A percentile compares a stretch with the other conserved stretches of the same genome.
phyloP scores from a whole-genome alignment of 2,329 filamentous ascomycete genomes.

The Clarireedia monteithiana region DNA sequence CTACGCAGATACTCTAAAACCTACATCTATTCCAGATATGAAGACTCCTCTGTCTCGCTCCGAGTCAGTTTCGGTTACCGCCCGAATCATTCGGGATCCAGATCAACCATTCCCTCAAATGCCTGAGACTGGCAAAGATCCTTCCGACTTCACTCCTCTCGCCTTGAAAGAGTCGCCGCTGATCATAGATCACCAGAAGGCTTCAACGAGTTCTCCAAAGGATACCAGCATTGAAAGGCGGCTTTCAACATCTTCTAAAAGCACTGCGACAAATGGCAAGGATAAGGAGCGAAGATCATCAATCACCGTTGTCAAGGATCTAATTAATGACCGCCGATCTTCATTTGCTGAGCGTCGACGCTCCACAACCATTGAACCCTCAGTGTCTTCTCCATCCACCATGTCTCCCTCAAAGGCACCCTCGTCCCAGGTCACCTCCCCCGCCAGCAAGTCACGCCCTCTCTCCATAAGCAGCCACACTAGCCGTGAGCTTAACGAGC shows the following conservation, averaged over 20 bases:
- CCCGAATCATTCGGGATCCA: constrained; percentile 68
- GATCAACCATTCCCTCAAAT: constrained; percentile 35
- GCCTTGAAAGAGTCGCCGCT: constrained; percentile 53
- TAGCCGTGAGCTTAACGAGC: constrained; percentile 14
- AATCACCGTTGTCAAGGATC: constrained; percentile 43
- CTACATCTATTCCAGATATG: constrained; percentile 13
- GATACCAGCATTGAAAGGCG: constrained; percentile 35
- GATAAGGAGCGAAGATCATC: constrained; percentile 45
- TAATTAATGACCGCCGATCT: constrained; percentile 51
- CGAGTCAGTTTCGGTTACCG: constrained; percentile 83
- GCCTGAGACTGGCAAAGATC: constrained; percentile 33
- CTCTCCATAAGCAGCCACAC: constrained; percentile 57
- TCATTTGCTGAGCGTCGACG: constrained; percentile 41
- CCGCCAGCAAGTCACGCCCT: constrained; percentile 47
- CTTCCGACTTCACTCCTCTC: constrained; percentile 38
- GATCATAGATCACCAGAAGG: constrained; percentile 47
- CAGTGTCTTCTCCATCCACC: constrained; percentile 29
- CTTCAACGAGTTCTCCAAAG: constrained; percentile 26
- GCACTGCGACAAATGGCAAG: constrained; percentile 11
- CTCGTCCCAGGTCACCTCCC: constrained; percentile 33
- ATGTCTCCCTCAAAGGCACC: constrained; percentile 41
- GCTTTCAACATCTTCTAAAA: constrained; percentile 21
- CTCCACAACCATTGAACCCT: constrained; percentile 37
- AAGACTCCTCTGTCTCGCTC: constrained; percentile 40
- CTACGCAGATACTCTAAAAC: constrained; percentile 21